Evolutionary conservation across 805 yeast genomes (phyloP), one percentile per base, ranked within the genome.

Genomic region (Kodamaea lidongshanica): DNA sequence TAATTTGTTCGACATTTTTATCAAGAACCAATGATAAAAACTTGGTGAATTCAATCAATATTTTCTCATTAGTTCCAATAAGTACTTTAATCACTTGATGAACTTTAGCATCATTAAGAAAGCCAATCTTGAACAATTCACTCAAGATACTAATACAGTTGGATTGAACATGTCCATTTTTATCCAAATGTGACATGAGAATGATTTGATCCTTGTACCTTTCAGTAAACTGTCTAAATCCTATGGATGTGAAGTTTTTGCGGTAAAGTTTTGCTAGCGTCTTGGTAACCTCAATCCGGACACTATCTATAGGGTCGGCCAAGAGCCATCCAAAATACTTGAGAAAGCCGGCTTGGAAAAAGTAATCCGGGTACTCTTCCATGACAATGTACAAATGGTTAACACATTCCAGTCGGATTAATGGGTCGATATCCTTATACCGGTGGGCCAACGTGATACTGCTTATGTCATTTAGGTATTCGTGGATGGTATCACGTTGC

Each of bases 241-340:
- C 85, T 1, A 79, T 59, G 9, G 30, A 12, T n/a, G 70, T 67
- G 31, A 72, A 40, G 23, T 44, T 45, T 11, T 35, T 35, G 29
- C 55, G 61, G 46, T 72, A 73, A 13, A 77, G 54, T 43, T 60
- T 74, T 8, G 61, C 50, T 25, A 87, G 55, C 4, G 70, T 65
- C 41, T 65, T 72, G 15, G 81, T 48, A 2, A 77, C 87, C 42
- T 82, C 86, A 6, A 65, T 49, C 41, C 94, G 67, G 1, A 84
- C 94, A 3, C 49, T 39, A 7, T 70, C 53, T 10, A 72, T 67
- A 2, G 74, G 61, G 47, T 87, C 96, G n/a, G 88, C 77, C 23
- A 88, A 58, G 19, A 84, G 61, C 94, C 94, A 82, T 4, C 95
- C 95, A 46, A 82, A 68, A 52, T 82, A 84, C 39, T 87, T 70